A percentile compares a stretch with the other conserved stretches of the same genome.
Conservation (phyloP, 2,329 filamentous ascomycete genomes). For the Colletotrichum euphorbiae region DNA sequence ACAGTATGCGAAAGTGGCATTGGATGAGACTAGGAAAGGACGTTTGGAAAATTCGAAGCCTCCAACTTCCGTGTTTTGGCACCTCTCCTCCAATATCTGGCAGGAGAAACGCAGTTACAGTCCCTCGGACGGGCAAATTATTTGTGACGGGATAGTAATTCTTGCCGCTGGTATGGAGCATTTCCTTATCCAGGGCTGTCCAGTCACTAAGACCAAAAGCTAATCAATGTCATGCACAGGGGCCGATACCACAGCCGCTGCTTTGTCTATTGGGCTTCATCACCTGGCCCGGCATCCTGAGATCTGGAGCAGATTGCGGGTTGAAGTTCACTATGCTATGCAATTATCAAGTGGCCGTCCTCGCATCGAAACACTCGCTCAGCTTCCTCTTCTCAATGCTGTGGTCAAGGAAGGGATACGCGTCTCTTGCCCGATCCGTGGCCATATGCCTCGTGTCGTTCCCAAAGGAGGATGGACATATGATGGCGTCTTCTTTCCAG, state of each 20-base stretch:
- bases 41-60: no score
- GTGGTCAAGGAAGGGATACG: conserved; percentile 32
- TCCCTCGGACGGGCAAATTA: conserved; percentile 10
- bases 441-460: conserved; percentile 31
- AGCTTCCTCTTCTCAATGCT: conserved; percentile 25
- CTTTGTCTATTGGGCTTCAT: conserved; percentile 17
- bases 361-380: conserved; percentile 7
- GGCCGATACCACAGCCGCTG: conserved; percentile 19
- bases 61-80: no score
- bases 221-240: conserved; percentile 1
- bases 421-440: conserved; percentile 26
- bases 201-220: no score
- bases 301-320: neutral
- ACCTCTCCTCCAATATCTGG: neutral
- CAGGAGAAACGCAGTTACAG: conserved; percentile 15
- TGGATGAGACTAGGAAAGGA: no score
- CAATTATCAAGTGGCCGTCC: neutral
- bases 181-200: neutral
- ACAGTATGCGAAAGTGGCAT: no score
- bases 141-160: conserved; percentile 20
- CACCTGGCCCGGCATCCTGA: neutral
- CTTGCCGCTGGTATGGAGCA: conserved; percentile 3
- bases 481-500: conserved; percentile 1
- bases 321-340: neutral
- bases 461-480: conserved; percentile 23